A percentile compares a stretch with the other conserved stretches of the same genome.
Conservation (phyloP, 2,329 filamentous ascomycete genomes). For the Pseudonectria foliicola region DNA sequence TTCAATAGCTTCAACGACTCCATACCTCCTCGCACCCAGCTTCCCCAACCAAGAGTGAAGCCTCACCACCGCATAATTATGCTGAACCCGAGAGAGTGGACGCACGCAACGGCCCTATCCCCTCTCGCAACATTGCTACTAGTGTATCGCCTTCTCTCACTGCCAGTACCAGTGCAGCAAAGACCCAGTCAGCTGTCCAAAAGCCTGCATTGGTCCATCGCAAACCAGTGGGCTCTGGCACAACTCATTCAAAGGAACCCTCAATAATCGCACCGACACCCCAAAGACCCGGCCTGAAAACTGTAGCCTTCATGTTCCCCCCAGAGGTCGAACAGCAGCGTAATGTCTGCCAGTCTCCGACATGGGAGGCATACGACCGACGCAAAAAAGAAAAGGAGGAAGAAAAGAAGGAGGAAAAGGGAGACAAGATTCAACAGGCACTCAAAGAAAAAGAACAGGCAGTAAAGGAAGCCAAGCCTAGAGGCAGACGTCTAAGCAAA, state of each 20-base stretch:
- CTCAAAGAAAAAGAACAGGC: conserved; percentile 8
- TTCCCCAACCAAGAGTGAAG: conserved; percentile 10
- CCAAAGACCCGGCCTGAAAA: conserved; percentile 21
- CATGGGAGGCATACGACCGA: conserved; percentile 51
- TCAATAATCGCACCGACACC: conserved; percentile 5
- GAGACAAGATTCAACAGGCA: conserved; percentile 26
- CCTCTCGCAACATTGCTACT: conserved; percentile 17
- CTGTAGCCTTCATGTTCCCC: conserved; percentile 26
- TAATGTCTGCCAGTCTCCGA: conserved; percentile 53
- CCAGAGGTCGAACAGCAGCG: conserved; percentile 22
- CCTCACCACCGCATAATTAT: conserved; percentile 15
- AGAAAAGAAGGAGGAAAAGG: conserved; percentile 35
- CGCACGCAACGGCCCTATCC: background rate
- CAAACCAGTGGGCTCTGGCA: conserved; percentile 10
- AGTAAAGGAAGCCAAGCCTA: conserved; percentile 11
- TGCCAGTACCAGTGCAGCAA: conserved; percentile 5
- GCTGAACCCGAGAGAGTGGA: background rate
- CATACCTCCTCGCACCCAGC: conserved; percentile 13
- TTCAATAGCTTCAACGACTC: conserved; percentile 11
- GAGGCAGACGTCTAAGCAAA: conserved; percentile 26
- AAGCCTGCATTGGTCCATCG: conserved; percentile 10
- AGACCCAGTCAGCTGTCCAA: conserved; percentile 5
- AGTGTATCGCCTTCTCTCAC: conserved; percentile 15
- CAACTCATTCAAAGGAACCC: conserved; percentile 6
- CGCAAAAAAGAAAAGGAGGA: conserved; percentile 47